Evolutionary conservation across 2,329 filamentous ascomycete genomes (phyloP).

Genomic region (Aquanectria penicillioides): DNA sequence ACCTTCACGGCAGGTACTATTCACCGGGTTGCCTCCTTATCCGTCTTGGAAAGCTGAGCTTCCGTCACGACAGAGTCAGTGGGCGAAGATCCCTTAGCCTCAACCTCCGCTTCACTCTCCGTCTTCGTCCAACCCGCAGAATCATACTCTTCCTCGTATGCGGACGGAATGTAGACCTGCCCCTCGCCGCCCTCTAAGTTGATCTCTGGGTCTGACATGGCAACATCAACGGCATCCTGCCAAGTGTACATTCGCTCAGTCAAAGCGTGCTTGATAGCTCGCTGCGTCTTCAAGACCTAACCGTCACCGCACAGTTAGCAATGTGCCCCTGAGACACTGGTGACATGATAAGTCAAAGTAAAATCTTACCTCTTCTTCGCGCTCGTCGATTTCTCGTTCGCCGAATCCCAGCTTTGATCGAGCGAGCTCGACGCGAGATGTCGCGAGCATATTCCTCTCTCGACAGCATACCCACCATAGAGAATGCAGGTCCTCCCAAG

Average conservation of each 20-base stretch:
- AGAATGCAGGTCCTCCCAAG: slow-evolving; percentile 90
- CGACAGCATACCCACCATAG: slow-evolving; percentile 96
- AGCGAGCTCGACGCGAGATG: slow-evolving; percentile 74
- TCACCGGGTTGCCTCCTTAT: slow-evolving; percentile 36
- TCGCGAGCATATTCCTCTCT: slow-evolving; percentile 90
- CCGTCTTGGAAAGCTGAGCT: slow-evolving; percentile 29
- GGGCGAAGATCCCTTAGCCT: slow-evolving; percentile 22
- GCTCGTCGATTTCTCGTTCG: slow-evolving; percentile 69
- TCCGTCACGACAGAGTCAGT: slow-evolving; percentile 26
- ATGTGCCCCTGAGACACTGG: background rate
- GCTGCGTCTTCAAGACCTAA: slow-evolving; percentile 83
- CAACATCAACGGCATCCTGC: slow-evolving; percentile 77
- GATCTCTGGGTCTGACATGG: slow-evolving; percentile 73
- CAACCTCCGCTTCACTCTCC: slow-evolving; percentile 29
- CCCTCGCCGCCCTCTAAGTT: slow-evolving; percentile 61
- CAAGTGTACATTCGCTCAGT: slow-evolving; percentile 91
- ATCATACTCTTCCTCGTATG: slow-evolving; percentile 49
- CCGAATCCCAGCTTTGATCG: slow-evolving; percentile 79
- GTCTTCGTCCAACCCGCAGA: slow-evolving; percentile 39
- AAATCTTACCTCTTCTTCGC: slow-evolving; percentile 73
- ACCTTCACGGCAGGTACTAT: too few relatives aligned
- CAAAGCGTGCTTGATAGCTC: slow-evolving; percentile 82
- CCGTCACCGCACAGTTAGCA: background rate
- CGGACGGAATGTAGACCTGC: slow-evolving; percentile 59
- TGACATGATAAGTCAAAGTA: background rate